phyloP scores from a whole-genome alignment of 108 stramenopile species.

The Nitzschia sp. region DNA sequence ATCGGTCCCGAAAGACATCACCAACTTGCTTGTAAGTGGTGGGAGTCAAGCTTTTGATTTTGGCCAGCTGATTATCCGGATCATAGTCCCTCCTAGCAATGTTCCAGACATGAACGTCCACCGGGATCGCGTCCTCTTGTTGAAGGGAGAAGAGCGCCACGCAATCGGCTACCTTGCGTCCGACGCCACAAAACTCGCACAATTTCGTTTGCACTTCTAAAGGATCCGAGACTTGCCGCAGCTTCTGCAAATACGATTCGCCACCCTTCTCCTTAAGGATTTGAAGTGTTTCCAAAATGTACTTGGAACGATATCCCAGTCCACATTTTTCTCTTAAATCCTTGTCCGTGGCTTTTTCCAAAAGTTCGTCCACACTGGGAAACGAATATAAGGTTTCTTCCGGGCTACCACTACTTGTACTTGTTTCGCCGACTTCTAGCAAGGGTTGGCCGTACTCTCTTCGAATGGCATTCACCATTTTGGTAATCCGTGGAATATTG shows the following conservation, averaged over 20 bases:
- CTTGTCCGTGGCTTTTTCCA: conserved; percentile 53
- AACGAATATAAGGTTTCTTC: conserved; percentile 63
- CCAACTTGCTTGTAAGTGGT: conserved; percentile 91
- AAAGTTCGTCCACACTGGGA: conserved; percentile 71
- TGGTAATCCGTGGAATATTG: conserved; percentile 95
- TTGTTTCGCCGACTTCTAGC: conserved; percentile 28
- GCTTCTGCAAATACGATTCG: conserved; percentile 54
- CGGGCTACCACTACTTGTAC: not conserved
- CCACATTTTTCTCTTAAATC: conserved; percentile 83
- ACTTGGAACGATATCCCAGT: conserved; percentile 95
- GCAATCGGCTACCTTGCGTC: conserved; percentile 98
- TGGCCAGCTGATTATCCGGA: conserved; percentile 33
- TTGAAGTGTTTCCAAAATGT: conserved; percentile 77
- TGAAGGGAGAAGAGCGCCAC: conserved; percentile 95
- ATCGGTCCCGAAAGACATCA: conserved; percentile 89
- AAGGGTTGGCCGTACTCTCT: conserved; percentile 71
- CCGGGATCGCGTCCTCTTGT: conserved; percentile 89
- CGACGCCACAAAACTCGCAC: conserved; percentile 84
- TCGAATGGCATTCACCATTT: conserved; percentile 86
- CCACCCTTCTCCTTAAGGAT: conserved; percentile 61
- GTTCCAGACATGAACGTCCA: conserved; percentile 97
- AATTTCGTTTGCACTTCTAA: conserved; percentile 67
- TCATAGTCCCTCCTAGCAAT: conserved; percentile 93
- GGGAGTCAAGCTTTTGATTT: conserved; percentile 91
- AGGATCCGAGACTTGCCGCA: conserved; percentile 39